phyloP scores from a whole-genome alignment of 257 asterid species.

The Orobanche coerulescens region DNA sequence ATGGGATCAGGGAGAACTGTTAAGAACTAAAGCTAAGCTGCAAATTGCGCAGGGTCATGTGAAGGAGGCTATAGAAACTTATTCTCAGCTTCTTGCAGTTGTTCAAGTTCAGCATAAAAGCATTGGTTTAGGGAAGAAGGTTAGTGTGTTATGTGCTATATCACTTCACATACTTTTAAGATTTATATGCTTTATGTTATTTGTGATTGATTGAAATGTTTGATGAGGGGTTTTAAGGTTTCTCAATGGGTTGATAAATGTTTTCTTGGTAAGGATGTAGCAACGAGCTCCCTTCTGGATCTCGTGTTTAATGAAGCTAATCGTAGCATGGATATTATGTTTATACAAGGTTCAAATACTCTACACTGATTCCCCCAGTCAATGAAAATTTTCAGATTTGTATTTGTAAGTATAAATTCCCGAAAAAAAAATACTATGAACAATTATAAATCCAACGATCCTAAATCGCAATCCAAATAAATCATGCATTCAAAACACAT shows the following conservation, averaged over 20 bases:
- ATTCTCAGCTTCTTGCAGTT: constrained; percentile 65
- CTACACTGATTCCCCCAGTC: neutral
- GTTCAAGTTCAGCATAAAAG: constrained; percentile 71
- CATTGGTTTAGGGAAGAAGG: constrained; percentile 37
- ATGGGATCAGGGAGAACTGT: constrained; percentile 78
- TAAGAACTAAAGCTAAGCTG: constrained; percentile 81
- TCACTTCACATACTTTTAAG: constrained; percentile 13
- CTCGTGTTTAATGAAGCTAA: neutral
- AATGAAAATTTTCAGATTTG: too few relatives aligned
- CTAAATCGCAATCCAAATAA: too few relatives aligned
- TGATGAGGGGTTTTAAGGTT: neutral
- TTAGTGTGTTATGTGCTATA: constrained; percentile 34
- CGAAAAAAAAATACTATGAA: too few relatives aligned
- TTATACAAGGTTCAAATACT: neutral
- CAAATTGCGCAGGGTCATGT: constrained; percentile 60
- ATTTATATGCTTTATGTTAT: neutral
- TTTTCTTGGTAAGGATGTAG: constrained; percentile 6
- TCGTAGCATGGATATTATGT: neutral
- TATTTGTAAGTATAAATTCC: too few relatives aligned
- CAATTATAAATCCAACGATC: too few relatives aligned
- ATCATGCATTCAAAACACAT: too few relatives aligned
- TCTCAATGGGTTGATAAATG: neutral
- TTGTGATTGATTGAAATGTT: constrained; percentile 7
- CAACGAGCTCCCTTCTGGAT: constrained; percentile 2
- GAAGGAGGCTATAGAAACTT: constrained; percentile 67